Base-by-base conservation (phyloP, 2,329 filamentous ascomycete species). In the Blumeria hordei region DNA sequence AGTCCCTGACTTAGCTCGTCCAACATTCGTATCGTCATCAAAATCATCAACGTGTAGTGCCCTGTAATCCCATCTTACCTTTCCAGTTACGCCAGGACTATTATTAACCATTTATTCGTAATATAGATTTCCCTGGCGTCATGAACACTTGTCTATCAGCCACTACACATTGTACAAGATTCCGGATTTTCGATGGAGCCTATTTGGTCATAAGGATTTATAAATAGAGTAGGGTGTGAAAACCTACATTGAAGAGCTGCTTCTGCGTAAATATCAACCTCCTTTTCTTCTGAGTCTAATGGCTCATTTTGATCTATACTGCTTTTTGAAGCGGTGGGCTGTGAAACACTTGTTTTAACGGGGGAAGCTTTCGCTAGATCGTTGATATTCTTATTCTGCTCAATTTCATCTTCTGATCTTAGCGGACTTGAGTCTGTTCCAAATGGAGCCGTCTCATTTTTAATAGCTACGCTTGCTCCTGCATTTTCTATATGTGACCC, bases 171-270 rank as follows among this genome's bases (percentile, higher is more conserved):
- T 60, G 94, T 68, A 68, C 92, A 98, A 51, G 83, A 76, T 68
- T 98, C 92, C 62, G 83, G 87, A 73, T 96, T 95, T 67, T 96
- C 88, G 68, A 98, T 96, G 71, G 88, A 95, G 74, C 80, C 80
- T 84, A 57, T 63, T 45, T 54, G 14, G 51, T 41, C 34, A 33
- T 14, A 63, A 62, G 66, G 73, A 64, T 70, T 64, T 44, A 41
- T 2, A 58, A 55, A 53, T 55, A 12, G 12, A 49, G 33, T 53
- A 56, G 52, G 54, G 8, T 10, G 21, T 10, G 35, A 6, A n/a
- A 55, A 74, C 80, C 80, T 73, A 82, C 92, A 98, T 63, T 81
- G 79, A 67, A 98, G 73, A 14, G 85, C 88, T 57, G 88, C 86
- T 62, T 96, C 85, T 0, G 90, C 90, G 69, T 94, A 98, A 62